Evolutionary conservation across 73 alveolate species (phyloP).

Genomic region (Tetrahymena borealis): DNA sequence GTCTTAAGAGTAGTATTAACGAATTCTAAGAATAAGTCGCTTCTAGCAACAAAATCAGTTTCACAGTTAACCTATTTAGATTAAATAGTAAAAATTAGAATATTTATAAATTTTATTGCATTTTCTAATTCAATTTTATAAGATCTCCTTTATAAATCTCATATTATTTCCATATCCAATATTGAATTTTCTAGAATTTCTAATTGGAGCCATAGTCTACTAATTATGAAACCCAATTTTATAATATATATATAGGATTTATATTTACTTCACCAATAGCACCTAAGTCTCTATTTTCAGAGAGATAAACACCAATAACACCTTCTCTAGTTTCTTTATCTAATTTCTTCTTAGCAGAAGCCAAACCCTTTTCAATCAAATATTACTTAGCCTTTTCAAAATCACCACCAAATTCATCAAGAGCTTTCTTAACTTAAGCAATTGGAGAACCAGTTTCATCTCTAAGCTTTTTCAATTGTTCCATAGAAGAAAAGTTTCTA

Average conservation of each 20-base stretch:
- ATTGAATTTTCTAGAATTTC: background rate
- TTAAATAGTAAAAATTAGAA: background rate
- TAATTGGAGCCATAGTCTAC: background rate
- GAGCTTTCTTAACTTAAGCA: conserved; percentile 1
- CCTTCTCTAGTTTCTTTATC: conserved; percentile 3
- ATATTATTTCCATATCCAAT: background rate
- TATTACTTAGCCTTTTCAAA: background rate
- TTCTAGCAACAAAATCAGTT: background rate
- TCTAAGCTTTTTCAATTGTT: background rate
- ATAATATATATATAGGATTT: background rate
- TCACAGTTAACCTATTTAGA: background rate
- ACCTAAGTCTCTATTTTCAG: background rate
- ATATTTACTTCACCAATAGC: background rate
- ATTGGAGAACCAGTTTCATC: background rate
- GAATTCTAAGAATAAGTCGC: background rate
- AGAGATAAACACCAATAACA: background rate
- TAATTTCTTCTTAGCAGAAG: background rate
- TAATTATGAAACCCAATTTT: background rate
- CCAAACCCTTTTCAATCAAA: background rate
- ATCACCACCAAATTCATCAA: background rate
- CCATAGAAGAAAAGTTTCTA: background rate
- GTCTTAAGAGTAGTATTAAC: background rate
- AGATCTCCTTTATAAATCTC: background rate
- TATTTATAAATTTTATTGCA: background rate
- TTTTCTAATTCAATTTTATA: background rate